Conservation (phyloP, 2,329 filamentous ascomycete species). For the Lachnellula suecica region DNA sequence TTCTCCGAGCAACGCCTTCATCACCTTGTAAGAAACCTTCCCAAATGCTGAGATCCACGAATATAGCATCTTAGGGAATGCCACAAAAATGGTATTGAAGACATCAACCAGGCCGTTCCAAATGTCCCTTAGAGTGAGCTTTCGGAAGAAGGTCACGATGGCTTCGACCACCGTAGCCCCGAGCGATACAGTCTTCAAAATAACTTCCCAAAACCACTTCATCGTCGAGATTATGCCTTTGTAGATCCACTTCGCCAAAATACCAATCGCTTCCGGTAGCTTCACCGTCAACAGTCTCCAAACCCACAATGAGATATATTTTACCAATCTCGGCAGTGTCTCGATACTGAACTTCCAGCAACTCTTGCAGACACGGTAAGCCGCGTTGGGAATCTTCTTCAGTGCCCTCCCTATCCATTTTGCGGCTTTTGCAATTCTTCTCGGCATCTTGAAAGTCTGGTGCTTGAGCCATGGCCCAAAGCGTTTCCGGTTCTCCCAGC, state of each 20-base stretch:
- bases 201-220: conserved; percentile 25
- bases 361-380: background rate
- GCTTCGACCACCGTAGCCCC: conserved; percentile 38
- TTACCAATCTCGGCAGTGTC: conserved; percentile 22
- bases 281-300: conserved; percentile 12
- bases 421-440: conserved; percentile 19
- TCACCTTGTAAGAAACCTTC: conserved; percentile 25
- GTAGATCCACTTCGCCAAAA: conserved; percentile 32
- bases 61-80: conserved; percentile 30
- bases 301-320: conserved; percentile 13
- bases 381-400: too few relatives aligned
- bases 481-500: conserved; percentile 28
- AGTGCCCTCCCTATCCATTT: conserved; percentile 16
- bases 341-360: conserved; percentile 6
- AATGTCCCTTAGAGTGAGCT: conserved; percentile 40
- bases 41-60: conserved; percentile 26
- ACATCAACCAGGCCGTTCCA: conserved; percentile 36
- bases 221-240: conserved; percentile 29
- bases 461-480: conserved; percentile 34
- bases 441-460: conserved; percentile 30
- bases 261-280: conserved; percentile 29
- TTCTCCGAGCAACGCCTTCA: conserved; percentile 34
- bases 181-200: conserved; percentile 32
- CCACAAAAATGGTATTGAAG: conserved; percentile 34
- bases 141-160: conserved; percentile 34